These are phyloP conservation scores for Aspergillus thermomutatus DNA, from an alignment of 2,329 filamentous ascomycete species.

Conservation along the genomic window DNA sequence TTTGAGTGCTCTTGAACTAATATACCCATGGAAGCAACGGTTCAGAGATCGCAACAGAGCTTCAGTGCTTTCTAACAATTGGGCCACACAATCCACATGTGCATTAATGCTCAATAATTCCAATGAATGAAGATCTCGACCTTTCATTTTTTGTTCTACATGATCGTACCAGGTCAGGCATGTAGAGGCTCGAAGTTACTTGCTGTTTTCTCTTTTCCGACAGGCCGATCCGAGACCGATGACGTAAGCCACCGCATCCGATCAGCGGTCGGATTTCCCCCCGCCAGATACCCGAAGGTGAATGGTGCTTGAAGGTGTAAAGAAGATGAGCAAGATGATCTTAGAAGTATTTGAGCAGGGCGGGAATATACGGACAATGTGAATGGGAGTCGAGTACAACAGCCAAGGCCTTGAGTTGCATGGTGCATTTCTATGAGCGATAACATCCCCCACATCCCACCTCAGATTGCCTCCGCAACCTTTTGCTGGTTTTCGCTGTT, in stretches of 20 bases:
- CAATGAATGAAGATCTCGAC: no score
- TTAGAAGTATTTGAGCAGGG: not conserved
- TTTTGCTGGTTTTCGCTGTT: not conserved
- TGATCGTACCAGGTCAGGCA: not conserved
- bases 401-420: not conserved
- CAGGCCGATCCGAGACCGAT: conserved; percentile 17
- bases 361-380: not conserved
- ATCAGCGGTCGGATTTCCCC: conserved; percentile 2
- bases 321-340: not conserved
- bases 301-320: not conserved
- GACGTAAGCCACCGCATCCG: conserved; percentile 22
- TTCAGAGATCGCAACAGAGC: not conserved
- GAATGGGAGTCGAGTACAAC: not conserved
- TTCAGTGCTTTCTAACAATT: not conserved
- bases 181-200: not conserved
- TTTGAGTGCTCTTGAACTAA: not conserved
- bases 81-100: not conserved
- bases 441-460: not conserved
- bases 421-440: not conserved
- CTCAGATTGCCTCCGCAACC: conserved; percentile 10
- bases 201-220: conserved; percentile 9
- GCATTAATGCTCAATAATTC: not conserved
- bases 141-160: not conserved
- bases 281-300: not conserved
- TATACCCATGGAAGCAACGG: not conserved